These are phyloP conservation scores for Geranium rotundifolium DNA, from an alignment of 345 rosid species.

Conservation along the genomic window DNA sequence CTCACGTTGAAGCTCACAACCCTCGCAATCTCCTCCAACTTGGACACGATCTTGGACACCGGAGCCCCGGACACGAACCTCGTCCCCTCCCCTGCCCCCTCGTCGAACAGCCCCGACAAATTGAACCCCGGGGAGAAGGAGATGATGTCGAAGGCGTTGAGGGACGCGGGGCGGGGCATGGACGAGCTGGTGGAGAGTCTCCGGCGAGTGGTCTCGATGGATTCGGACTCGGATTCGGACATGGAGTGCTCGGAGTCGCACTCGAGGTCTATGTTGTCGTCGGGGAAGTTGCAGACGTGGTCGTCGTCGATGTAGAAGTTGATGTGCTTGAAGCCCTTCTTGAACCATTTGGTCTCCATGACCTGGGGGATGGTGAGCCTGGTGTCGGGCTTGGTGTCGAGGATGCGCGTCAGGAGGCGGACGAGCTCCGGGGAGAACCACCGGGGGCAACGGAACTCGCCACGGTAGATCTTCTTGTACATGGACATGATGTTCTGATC, in stretches of 20 bases:
- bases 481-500: slow-evolving; percentile 65
- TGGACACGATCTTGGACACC: slow-evolving; percentile 46
- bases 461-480: slow-evolving; percentile 66
- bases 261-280: slow-evolving; percentile 22
- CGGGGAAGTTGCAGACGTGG: slow-evolving; percentile 28
- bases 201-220: slow-evolving; percentile 10
- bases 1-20: slow-evolving; percentile 60
- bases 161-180: slow-evolving; percentile 45
- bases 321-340: slow-evolving; percentile 53
- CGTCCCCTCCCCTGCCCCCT: slow-evolving; percentile 42
- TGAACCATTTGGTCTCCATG: slow-evolving; percentile 73
- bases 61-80: slow-evolving; percentile 56
- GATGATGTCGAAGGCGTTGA: slow-evolving; percentile 64
- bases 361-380: slow-evolving; percentile 59
- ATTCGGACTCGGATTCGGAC: slow-evolving; percentile 44
- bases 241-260: slow-evolving; percentile 30
- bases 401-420: slow-evolving; percentile 40
- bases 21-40: slow-evolving; percentile 61
- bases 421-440: slow-evolving; percentile 62
- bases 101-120: slow-evolving; percentile 59
- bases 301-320: slow-evolving; percentile 50
- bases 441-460: slow-evolving; percentile 69
- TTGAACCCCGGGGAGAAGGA: slow-evolving; percentile 70
- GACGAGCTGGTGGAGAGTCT: slow-evolving; percentile 12
- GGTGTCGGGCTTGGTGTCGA: slow-evolving; percentile 64